Evolutionary conservation across 331 rosid species (phyloP).

Genomic region (Quercus tomentella): DNA sequence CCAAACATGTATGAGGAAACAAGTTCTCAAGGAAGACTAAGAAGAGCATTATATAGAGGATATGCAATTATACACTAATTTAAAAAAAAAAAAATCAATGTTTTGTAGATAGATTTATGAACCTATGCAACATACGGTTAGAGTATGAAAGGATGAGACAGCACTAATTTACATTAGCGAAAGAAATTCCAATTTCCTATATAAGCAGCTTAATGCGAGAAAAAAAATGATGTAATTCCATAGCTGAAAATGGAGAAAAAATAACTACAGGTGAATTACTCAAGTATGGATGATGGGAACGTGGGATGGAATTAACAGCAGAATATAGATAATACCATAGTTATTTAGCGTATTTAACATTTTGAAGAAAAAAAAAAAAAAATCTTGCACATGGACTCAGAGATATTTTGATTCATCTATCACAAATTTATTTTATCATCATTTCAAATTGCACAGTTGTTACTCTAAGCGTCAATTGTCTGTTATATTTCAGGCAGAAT

Average conservation of each 20-base stretch:
- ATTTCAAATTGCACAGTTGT: background rate
- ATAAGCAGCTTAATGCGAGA: background rate
- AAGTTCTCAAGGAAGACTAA: background rate
- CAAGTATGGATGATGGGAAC: background rate
- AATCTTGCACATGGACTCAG: background rate
- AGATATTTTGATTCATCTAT: background rate
- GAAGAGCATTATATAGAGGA: background rate
- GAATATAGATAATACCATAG: background rate
- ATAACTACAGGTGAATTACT: background rate
- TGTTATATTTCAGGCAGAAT: background rate
- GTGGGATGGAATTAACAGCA: background rate
- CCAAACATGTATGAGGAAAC: background rate
- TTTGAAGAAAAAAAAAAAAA: background rate
- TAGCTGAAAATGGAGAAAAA: background rate
- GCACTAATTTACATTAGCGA: constrained; percentile 3
- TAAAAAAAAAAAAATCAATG: background rate
- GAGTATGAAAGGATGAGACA: background rate
- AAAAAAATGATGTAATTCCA: background rate
- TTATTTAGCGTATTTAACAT: background rate
- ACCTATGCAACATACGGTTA: background rate
- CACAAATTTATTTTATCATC: background rate
- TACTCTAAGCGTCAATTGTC: background rate
- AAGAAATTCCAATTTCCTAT: constrained; percentile 5
- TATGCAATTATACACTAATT: background rate
- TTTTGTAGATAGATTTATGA: background rate